These are phyloP conservation scores for Rhizophora mangle DNA, from an alignment of 345 rosid genomes.

Conservation along the genomic window DNA sequence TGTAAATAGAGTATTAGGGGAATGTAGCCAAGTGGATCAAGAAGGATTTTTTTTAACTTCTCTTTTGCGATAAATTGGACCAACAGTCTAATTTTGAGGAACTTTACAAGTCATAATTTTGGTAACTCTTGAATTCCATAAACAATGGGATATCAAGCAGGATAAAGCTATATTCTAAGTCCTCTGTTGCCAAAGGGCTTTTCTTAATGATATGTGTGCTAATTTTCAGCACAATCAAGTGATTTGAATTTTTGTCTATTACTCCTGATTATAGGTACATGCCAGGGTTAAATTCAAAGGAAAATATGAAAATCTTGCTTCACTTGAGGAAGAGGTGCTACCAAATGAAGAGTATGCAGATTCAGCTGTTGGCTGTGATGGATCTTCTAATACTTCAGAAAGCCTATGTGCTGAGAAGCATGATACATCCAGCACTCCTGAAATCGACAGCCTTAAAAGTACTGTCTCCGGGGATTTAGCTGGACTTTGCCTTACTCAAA, in stretches of 20 bases:
- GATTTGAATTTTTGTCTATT: neutral
- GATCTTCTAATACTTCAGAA: conserved; percentile 83
- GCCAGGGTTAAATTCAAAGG: conserved; percentile 57
- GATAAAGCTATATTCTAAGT: neutral
- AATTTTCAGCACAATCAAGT: neutral
- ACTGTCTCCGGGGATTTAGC: conserved; percentile 67
- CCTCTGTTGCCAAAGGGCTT: neutral
- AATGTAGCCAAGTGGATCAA: too few relatives aligned
- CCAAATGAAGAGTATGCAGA: conserved; percentile 53
- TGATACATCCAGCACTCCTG: conserved; percentile 66
- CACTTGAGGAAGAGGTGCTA: conserved; percentile 45
- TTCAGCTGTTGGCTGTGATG: conserved; percentile 73
- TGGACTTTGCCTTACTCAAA: conserved; percentile 52
- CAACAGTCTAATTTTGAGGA: neutral
- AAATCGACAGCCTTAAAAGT: conserved; percentile 75
- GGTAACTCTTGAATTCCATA: neutral
- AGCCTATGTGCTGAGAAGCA: conserved; percentile 80
- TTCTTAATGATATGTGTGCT: neutral
- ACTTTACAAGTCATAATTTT: neutral
- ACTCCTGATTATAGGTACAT: conserved; percentile 42
- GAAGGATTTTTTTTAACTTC: neutral
- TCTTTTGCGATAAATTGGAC: neutral
- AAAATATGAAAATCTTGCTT: conserved; percentile 47
- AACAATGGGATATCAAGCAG: neutral
- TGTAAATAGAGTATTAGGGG: too few relatives aligned